Percentiles rank a stretch among this genome's conserved stretches.
phyloP scores from a whole-genome alignment of 768 basidiomycete species.

The Austroboletus eburneus region DNA sequence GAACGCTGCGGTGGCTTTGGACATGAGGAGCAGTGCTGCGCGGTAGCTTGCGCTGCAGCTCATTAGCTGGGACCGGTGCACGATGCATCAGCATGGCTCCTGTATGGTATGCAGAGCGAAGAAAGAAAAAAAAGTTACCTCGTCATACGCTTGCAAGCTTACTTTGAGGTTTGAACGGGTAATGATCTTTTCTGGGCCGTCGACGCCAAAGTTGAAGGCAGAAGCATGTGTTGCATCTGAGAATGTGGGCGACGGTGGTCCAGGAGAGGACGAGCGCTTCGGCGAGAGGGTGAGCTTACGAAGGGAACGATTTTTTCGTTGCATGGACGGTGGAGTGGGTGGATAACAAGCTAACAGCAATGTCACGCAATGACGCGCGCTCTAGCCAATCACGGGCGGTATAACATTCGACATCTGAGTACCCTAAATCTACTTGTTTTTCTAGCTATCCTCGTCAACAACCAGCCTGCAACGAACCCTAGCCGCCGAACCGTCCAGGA shows the following conservation, averaged over 20 bases:
- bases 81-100: constrained; percentile 8
- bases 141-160: constrained; percentile 77
- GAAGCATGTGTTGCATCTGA: constrained; percentile 78
- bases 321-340: constrained; percentile 32
- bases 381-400: background rate
- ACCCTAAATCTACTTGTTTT: constrained; percentile 7
- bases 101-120: constrained; percentile 30
- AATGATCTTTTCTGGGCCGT: constrained; percentile 78
- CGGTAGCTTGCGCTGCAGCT: constrained; percentile 75
- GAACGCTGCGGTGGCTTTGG: constrained; percentile 77
- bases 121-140: no score
- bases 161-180: constrained; percentile 74
- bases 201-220: constrained; percentile 67
- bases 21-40: constrained; percentile 73
- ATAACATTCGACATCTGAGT: constrained; percentile 3
- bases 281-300: constrained; percentile 48
- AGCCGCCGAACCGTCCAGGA: background rate
- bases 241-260: constrained; percentile 80
- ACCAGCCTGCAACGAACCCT: background rate
- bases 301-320: constrained; percentile 54
- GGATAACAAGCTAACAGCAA: constrained; percentile 11
- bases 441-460: background rate
- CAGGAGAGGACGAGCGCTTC: constrained; percentile 44
- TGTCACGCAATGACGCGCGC: background rate
- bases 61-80: constrained; percentile 56